Conservation (phyloP, 345 rosid genomes). For the Mallotus nudiflorus region DNA sequence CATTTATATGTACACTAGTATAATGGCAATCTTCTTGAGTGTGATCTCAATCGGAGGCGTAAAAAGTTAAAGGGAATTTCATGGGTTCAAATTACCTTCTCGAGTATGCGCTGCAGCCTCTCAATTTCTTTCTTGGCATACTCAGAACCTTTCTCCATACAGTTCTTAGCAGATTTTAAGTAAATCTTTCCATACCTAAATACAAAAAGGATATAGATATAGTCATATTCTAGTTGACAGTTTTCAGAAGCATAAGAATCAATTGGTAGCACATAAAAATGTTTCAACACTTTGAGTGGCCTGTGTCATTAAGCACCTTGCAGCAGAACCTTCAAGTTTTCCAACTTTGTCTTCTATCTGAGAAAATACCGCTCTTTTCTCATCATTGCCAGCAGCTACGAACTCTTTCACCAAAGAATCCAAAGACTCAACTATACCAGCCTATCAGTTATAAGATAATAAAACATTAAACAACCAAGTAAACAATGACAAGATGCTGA, state of each 20-base stretch:
- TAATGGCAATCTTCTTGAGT: not conserved
- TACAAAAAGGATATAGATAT: not conserved
- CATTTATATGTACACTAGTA: not conserved
- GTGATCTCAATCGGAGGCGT: no score
- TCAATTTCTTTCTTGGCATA: conserved; percentile 76
- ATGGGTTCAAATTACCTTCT: conserved; percentile 51
- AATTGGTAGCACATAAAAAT: not conserved
- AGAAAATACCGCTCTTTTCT: conserved; percentile 67
- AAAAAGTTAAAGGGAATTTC: not conserved
- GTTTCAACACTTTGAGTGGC: not conserved
- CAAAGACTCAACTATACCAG: conserved; percentile 81
- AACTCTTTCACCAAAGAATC: conserved; percentile 82
- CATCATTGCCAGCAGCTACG: conserved; percentile 64
- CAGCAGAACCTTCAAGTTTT: conserved; percentile 64
- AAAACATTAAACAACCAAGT: not conserved
- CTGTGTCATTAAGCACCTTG: conserved; percentile 44
- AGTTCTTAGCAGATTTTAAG: conserved; percentile 68
- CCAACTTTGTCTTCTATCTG: conserved; percentile 72
- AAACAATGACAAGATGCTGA: not conserved
- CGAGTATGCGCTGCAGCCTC: conserved; percentile 79
- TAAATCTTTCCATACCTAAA: conserved; percentile 78
- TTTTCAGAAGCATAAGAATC: not conserved
- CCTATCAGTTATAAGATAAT: conserved; percentile 41
- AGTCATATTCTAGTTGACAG: not conserved
- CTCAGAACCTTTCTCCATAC: conserved; percentile 75